A percentile compares a stretch with the other conserved stretches of the same genome.
These are phyloP conservation scores for Xylaria nigripes DNA, from an alignment of 495 filamentous ascomycete species.

Conservation along the genomic window DNA sequence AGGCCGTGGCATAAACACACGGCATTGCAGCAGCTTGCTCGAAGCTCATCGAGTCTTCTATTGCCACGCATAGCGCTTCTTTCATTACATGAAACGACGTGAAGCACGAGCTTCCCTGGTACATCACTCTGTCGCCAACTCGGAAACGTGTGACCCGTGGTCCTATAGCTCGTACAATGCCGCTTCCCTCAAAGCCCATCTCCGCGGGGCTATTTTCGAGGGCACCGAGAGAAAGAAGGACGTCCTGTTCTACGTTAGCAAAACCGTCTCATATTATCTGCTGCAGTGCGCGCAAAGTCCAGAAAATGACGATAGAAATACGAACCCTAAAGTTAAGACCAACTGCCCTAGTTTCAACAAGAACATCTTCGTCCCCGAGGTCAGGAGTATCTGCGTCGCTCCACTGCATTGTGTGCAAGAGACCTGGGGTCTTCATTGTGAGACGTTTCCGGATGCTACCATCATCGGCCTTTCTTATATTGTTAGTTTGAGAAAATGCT, in stretches of 20 bases:
- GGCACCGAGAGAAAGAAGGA: conserved; percentile 27
- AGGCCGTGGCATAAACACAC: conserved; percentile 40
- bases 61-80: conserved; percentile 9
- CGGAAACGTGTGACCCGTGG: conserved; percentile 19
- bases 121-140: conserved; percentile 30
- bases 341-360: conserved; percentile 14
- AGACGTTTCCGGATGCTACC: not conserved
- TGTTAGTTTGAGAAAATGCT: not conserved
- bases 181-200: conserved; percentile 20
- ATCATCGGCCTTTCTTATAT: not conserved
- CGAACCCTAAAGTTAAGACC: conserved; percentile 30
- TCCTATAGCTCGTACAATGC: conserved; percentile 23
- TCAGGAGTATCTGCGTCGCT: not conserved
- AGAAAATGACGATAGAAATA: not conserved
- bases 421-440: not conserved
- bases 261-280: not conserved
- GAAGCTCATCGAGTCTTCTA: conserved; percentile 36
- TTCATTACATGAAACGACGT: not conserved
- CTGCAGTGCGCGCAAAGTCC: not conserved
- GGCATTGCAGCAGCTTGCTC: conserved; percentile 41
- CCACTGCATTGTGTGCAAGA: not conserved
- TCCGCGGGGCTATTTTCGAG: conserved; percentile 15
- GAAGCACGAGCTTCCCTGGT: not conserved
- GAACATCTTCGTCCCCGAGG: conserved; percentile 5
- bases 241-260: conserved; percentile 13